Evolutionary conservation across 2,329 filamentous ascomycete genomes (phyloP).

Genomic region (Fusarium setosum): DNA sequence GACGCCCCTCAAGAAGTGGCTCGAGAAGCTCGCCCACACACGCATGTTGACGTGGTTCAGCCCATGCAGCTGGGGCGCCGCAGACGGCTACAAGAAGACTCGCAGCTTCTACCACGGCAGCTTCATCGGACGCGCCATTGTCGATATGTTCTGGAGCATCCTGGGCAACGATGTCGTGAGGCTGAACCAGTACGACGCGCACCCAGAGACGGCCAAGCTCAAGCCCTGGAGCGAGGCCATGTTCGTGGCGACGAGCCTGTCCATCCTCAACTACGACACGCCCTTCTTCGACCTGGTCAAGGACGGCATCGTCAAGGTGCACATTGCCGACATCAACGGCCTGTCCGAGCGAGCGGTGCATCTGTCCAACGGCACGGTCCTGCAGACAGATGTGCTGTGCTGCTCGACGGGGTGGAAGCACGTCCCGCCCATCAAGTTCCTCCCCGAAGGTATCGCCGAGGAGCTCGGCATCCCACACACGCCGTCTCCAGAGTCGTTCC

Average conservation of each 20-base stretch:
- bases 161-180: conserved; percentile 59
- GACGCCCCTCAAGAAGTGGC: conserved; percentile 69
- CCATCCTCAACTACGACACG: conserved; percentile 65
- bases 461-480: conserved; percentile 61
- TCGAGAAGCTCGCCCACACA: conserved; percentile 66
- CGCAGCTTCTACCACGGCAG: conserved; percentile 64
- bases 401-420: conserved; percentile 71
- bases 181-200: conserved; percentile 57
- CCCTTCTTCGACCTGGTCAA: conserved; percentile 63
- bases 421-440: conserved; percentile 62
- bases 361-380: conserved; percentile 59
- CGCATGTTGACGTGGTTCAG: conserved; percentile 74
- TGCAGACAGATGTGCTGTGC: conserved; percentile 64
- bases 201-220: conserved; percentile 53
- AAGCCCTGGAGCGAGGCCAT: conserved; percentile 55
- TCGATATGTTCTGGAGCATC: conserved; percentile 61
- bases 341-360: conserved; percentile 58
- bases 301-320: conserved; percentile 59
- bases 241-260: conserved; percentile 61
- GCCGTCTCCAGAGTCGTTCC: conserved; percentile 45
- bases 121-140: conserved; percentile 59
- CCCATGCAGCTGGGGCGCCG: conserved; percentile 72
- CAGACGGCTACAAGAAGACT: conserved; percentile 61
- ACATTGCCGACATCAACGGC: conserved; percentile 58
- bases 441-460: conserved; percentile 57